These are phyloP conservation scores for Cymbidium sinense DNA, from an alignment of 106 monocot species.

Conservation along the genomic window DNA sequence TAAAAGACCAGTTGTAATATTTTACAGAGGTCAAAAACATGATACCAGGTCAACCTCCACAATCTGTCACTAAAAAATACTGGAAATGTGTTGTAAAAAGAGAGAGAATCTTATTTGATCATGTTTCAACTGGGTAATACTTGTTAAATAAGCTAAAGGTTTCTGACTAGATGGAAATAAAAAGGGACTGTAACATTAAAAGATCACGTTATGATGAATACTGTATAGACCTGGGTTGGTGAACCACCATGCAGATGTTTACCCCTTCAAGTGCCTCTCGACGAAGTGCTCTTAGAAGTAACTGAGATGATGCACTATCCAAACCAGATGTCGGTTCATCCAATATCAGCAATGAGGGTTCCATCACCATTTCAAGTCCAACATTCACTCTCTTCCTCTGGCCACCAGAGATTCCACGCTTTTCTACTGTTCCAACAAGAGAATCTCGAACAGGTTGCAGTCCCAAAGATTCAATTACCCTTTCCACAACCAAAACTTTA, in stretches of 20 bases:
- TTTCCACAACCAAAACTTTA: conserved; percentile 82
- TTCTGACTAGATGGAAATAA: background rate
- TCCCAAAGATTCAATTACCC: conserved; percentile 75
- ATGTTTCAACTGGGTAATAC: background rate
- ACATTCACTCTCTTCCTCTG: conserved; percentile 93
- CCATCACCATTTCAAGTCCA: too few relatives aligned
- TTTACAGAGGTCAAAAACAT: too few relatives aligned
- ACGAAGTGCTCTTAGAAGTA: conserved; percentile 78
- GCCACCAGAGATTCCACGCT: conserved; percentile 86
- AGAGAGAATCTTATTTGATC: too few relatives aligned
- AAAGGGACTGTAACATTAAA: background rate
- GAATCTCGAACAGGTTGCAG: conserved; percentile 71
- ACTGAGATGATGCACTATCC: conserved; percentile 81
- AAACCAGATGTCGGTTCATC: conserved; percentile 93
- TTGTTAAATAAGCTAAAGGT: background rate
- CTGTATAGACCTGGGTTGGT: conserved; percentile 63
- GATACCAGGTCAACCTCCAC: too few relatives aligned
- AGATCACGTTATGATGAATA: background rate
- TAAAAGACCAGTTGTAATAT: too few relatives aligned
- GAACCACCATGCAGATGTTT: too few relatives aligned
- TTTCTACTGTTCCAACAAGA: conserved; percentile 89
- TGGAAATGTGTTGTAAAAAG: too few relatives aligned
- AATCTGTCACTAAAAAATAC: too few relatives aligned
- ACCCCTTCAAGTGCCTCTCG: conserved; percentile 84
- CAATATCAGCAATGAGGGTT: conserved; percentile 76